phyloP scores from a whole-genome alignment of 2,329 filamentous ascomycete genomes.

The Fusarium austroafricanum region DNA sequence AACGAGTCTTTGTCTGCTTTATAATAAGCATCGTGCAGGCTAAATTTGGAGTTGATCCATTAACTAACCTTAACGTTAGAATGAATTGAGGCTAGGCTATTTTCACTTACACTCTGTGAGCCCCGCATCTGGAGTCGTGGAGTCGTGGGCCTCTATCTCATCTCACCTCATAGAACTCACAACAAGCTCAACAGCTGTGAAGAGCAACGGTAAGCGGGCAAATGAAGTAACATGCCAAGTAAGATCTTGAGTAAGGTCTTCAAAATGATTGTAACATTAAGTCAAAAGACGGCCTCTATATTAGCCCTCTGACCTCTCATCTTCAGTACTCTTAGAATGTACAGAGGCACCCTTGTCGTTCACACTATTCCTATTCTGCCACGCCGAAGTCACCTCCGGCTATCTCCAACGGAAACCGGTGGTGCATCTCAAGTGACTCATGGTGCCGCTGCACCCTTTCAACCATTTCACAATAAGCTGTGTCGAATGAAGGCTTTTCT shows the following conservation, averaged over 20 bases:
- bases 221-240: neutral
- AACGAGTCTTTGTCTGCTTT: neutral
- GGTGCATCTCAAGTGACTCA: constrained; percentile 36
- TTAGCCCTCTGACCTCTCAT: neutral
- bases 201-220: neutral
- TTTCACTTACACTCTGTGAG: neutral
- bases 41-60: constrained; percentile 6
- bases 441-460: constrained; percentile 1
- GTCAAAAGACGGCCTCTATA: neutral
- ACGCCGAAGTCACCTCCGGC: constrained; percentile 29
- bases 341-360: neutral
- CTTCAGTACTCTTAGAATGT: neutral
- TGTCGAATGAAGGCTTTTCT: neutral
- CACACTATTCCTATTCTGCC: constrained; percentile 38
- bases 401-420: constrained; percentile 16
- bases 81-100: neutral
- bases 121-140: neutral
- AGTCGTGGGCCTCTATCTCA: neutral
- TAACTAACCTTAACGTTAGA: neutral
- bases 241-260: neutral
- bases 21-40: neutral
- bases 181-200: neutral
- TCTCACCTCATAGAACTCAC: neutral
- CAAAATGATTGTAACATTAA: too few relatives aligned
- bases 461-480: constrained; percentile 1